A percentile compares a stretch with the other conserved stretches of the same genome.
These are phyloP conservation scores for Coffea humblotiana DNA, from an alignment of 305 asterid species.

Conservation along the genomic window DNA sequence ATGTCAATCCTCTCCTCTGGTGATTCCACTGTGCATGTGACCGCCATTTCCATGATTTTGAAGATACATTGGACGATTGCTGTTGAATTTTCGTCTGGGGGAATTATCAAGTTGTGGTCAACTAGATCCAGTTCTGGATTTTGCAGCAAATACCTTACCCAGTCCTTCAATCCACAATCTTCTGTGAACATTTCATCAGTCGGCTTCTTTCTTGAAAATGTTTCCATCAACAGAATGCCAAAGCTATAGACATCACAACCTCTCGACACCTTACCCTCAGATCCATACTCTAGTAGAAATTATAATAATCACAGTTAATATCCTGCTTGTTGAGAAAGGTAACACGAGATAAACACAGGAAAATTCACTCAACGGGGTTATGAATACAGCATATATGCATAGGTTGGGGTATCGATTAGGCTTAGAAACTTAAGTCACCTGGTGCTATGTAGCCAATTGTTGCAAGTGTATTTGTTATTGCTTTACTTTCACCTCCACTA, in stretches of 20 bases:
- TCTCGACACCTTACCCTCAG: not conserved
- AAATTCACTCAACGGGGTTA: not conserved
- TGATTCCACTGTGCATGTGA: not conserved
- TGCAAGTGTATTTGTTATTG: not conserved
- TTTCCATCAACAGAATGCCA: conserved; percentile 34
- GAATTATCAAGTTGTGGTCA: not conserved
- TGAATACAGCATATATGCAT: not conserved
- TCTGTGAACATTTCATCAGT: conserved; percentile 21
- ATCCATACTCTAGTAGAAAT: not conserved
- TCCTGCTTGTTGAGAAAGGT: too few relatives aligned
- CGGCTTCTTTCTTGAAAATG: conserved; percentile 28
- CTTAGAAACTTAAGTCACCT: not conserved
- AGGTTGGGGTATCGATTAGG: too few relatives aligned
- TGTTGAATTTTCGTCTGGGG: not conserved
- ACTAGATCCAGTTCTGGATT: not conserved
- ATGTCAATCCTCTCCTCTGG: not conserved
- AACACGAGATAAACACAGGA: too few relatives aligned
- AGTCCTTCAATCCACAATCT: not conserved
- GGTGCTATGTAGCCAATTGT: conserved; percentile 6
- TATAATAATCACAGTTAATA: not conserved
- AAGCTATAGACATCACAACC: not conserved
- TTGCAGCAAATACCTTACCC: not conserved
- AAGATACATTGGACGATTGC: not conserved
- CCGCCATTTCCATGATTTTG: conserved; percentile 13
- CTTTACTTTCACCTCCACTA: conserved; percentile 16